phyloP scores from a whole-genome alignment of 2,329 filamentous ascomycete species.

The Aphanocladium album region DNA sequence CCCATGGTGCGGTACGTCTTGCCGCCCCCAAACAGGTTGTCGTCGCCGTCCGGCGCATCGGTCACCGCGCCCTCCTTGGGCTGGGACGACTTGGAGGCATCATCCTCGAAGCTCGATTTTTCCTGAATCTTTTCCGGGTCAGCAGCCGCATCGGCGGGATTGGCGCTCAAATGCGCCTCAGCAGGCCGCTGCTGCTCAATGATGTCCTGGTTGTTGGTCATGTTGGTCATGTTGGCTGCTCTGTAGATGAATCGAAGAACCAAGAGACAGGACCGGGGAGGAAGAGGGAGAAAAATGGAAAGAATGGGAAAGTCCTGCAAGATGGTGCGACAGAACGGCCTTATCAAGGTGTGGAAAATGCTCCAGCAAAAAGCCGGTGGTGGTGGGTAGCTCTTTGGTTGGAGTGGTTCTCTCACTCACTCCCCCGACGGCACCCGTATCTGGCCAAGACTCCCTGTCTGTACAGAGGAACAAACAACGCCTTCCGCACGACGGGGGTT shows the following conservation, averaged over 20 bases:
- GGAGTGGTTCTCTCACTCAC: background rate
- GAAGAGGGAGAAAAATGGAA: background rate
- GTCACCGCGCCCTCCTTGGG: background rate
- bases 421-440: constrained; percentile 5
- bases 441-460: background rate
- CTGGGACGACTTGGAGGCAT: constrained; percentile 9
- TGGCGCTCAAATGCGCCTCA: background rate
- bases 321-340: background rate
- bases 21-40: constrained; percentile 15
- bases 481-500: background rate
- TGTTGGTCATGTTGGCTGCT: background rate
- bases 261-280: background rate
- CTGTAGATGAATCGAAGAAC: background rate
- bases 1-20: constrained; percentile 30
- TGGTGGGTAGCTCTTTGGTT: background rate
- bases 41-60: background rate
- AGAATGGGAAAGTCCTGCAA: background rate
- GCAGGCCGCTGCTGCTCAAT: background rate
- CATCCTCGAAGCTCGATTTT: constrained; percentile 9
- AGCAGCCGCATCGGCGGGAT: background rate
- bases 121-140: constrained; percentile 9
- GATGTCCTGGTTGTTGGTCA: constrained; percentile 2
- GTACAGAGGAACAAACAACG: background rate
- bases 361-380: background rate
- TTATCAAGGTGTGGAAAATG: constrained; percentile 1